Conservation (phyloP, 345 rosid species). For the Chamaenerion angustifolium region DNA sequence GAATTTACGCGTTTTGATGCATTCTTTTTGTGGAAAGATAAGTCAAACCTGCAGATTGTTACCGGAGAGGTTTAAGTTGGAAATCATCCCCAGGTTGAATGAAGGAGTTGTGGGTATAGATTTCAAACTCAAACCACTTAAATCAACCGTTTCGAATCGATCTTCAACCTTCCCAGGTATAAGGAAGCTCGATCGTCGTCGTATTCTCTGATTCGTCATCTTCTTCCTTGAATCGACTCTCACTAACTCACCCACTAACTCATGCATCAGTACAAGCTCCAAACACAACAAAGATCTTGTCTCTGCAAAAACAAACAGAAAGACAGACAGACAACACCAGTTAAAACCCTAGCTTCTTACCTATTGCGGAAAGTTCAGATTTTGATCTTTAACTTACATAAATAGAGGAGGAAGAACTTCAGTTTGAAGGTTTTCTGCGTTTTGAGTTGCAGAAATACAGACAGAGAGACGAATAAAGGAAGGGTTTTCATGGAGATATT, state of each 20-base stretch:
- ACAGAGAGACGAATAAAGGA: too few relatives aligned
- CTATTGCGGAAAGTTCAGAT: too few relatives aligned
- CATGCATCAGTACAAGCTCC: conserved; percentile 15
- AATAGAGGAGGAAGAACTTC: too few relatives aligned
- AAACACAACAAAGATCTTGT: background rate
- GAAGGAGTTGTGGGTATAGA: conserved; percentile 28
- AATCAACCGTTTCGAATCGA: conserved; percentile 36
- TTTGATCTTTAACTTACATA: too few relatives aligned
- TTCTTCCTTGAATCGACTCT: conserved; percentile 9
- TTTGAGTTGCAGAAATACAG: too few relatives aligned
- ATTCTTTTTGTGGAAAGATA: too few relatives aligned
- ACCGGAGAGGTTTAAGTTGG: conserved; percentile 66
- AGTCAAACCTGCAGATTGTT: conserved; percentile 63
- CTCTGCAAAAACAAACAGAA: too few relatives aligned
- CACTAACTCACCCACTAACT: conserved; percentile 16
- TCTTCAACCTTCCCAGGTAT: conserved; percentile 13
- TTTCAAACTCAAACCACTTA: conserved; percentile 60
- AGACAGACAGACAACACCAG: too few relatives aligned
- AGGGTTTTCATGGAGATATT: background rate
- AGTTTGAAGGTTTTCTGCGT: too few relatives aligned
- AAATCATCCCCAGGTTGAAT: conserved; percentile 40
- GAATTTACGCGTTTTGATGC: too few relatives aligned
- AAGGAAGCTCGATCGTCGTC: background rate
- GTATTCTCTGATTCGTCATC: conserved; percentile 2
- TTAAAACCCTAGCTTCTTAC: too few relatives aligned